These are phyloP conservation scores for Oryza australiensis DNA, from an alignment of 176 grass and related monocot species.

Conservation along the genomic window DNA sequence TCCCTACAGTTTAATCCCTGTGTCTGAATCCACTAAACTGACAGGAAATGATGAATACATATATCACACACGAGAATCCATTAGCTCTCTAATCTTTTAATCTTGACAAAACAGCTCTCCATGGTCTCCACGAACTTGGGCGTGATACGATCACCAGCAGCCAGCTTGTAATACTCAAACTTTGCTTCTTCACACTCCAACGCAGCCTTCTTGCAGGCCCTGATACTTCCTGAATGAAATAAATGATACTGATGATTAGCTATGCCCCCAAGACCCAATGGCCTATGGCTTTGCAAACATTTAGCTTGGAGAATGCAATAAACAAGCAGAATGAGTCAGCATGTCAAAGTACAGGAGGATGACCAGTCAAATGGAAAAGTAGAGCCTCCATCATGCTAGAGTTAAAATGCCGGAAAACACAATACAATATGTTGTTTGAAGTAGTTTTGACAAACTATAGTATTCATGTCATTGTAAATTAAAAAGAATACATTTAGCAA, in stretches of 20 bases:
- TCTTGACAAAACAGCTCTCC: conserved; percentile 35
- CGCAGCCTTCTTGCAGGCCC: conserved; percentile 56
- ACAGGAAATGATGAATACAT: background rate
- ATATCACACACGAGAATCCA: background rate
- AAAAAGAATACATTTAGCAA: background rate
- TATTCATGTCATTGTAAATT: background rate
- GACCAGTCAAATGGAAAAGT: background rate
- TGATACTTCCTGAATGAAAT: conserved; percentile 45
- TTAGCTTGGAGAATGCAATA: background rate
- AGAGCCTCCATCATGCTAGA: background rate
- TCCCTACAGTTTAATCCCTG: background rate
- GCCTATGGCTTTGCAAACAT: background rate
- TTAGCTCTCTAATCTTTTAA: conserved; percentile 43
- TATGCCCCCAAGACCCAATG: background rate
- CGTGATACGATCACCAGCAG: conserved; percentile 30
- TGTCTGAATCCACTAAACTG: too few species aligned
- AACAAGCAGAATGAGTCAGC: background rate
- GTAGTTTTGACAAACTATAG: background rate
- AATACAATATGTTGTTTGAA: background rate
- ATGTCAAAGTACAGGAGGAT: background rate
- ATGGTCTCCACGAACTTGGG: conserved; percentile 24
- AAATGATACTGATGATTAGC: background rate
- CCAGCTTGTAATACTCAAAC: conserved; percentile 50
- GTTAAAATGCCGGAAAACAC: background rate
- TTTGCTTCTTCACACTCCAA: conserved; percentile 59